Evolutionary conservation across 257 asterid genomes (phyloP).

Genomic region (Scutellaria baicalensis): DNA sequence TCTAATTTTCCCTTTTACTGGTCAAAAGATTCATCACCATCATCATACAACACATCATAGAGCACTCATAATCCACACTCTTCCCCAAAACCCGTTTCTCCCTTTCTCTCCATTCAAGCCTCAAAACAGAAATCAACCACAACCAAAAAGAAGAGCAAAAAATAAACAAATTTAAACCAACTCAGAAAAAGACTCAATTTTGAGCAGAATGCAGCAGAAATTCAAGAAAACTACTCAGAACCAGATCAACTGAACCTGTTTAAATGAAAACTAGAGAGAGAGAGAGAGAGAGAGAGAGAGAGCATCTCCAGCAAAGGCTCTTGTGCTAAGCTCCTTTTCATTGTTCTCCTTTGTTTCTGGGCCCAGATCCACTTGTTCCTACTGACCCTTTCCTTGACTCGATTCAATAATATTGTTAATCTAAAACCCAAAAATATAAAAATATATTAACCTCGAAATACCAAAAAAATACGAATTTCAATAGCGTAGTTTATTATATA

Average conservation of each 20-base stretch:
- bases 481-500: background rate
- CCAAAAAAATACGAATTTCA: constrained; percentile 27
- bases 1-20: constrained; percentile 31
- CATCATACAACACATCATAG: constrained; percentile 37
- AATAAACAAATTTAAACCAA: background rate
- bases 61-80: constrained; percentile 36
- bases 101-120: constrained; percentile 18
- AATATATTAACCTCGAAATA: constrained; percentile 23
- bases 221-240: constrained; percentile 10
- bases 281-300: constrained; percentile 20
- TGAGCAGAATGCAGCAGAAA: constrained; percentile 9
- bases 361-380: constrained; percentile 20
- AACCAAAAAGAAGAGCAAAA: background rate
- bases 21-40: constrained; percentile 52
- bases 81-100: constrained; percentile 28
- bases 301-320: constrained; percentile 23
- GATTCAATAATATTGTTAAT: constrained; percentile 12
- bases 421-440: background rate
- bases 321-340: constrained; percentile 6
- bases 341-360: constrained; percentile 9
- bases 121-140: constrained; percentile 23
- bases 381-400: constrained; percentile 14
- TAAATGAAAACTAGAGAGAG: constrained; percentile 12
- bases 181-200: constrained; percentile 5
- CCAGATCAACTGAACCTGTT: constrained; percentile 26